Conservation (phyloP, 2,329 filamentous ascomycete species). For the Colletotrichum orchidophilum region DNA sequence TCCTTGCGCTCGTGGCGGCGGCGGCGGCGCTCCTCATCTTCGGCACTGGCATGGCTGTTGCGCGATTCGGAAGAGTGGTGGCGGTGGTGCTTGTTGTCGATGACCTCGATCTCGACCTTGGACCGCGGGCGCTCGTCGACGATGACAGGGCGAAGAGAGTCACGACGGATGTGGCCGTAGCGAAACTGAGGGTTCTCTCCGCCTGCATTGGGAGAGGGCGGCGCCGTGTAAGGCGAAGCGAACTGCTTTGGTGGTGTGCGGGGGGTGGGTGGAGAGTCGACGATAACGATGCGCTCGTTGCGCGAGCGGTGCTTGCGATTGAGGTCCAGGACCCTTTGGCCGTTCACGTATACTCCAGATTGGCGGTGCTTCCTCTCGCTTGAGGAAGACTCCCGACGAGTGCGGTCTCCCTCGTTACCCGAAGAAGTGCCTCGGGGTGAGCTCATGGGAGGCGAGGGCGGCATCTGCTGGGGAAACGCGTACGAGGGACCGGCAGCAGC, state of each 20-base stretch:
- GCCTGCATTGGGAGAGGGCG: constrained; percentile 42
- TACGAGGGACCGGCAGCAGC: constrained; percentile 43
- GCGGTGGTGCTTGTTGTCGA: constrained; percentile 42
- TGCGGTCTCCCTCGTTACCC: constrained; percentile 49
- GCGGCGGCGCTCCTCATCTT: constrained; percentile 40
- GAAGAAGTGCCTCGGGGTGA: constrained; percentile 44
- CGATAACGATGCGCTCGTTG: constrained; percentile 55
- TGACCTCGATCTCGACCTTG: constrained; percentile 49
- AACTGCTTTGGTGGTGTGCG: constrained; percentile 57
- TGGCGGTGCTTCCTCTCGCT: constrained; percentile 42
- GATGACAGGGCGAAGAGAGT: constrained; percentile 45
- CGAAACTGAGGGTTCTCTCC: constrained; percentile 35
- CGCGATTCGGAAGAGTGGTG: constrained; percentile 49
- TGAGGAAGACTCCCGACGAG: constrained; percentile 44
- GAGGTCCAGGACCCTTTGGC: constrained; percentile 46
- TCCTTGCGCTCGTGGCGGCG: constrained; percentile 36
- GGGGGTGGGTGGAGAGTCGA: constrained; percentile 55
- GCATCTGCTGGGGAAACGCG: constrained; percentile 44
- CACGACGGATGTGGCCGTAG: constrained; percentile 35
- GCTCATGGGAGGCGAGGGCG: constrained; percentile 48
- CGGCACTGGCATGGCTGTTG: constrained; percentile 42
- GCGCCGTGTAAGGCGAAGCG: constrained; percentile 50
- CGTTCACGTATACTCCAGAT: constrained; percentile 50
- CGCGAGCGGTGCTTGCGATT: constrained; percentile 44
- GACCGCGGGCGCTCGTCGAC: constrained; percentile 48